A percentile compares a stretch with the other conserved stretches of the same genome.
Evolutionary conservation across 306 rosid species (phyloP).

Genomic region (Cicer arietinum): DNA sequence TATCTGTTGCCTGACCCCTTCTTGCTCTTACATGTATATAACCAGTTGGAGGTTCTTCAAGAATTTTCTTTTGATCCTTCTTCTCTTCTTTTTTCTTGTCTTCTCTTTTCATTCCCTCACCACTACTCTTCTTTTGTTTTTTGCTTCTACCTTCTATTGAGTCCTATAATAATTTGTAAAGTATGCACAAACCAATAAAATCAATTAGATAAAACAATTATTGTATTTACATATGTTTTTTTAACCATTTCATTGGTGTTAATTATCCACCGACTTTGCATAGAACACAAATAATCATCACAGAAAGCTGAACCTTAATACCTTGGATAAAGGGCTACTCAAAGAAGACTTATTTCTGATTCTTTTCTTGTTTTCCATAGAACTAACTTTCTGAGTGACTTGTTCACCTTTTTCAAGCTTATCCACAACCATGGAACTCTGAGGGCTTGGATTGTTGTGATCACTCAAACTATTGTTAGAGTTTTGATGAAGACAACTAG

Average conservation of each 20-base stretch:
- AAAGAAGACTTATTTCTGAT: constrained; percentile 46
- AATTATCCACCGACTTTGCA: too few relatives aligned
- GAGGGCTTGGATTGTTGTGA: constrained; percentile 27
- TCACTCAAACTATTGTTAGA: constrained; percentile 54
- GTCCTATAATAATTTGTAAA: constrained; percentile 45
- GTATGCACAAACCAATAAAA: constrained; percentile 6
- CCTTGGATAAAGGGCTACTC: constrained; percentile 59
- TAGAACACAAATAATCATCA: background rate
- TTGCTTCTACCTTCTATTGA: constrained; percentile 51
- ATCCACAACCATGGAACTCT: constrained; percentile 68
- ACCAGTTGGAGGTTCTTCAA: constrained; percentile 69
- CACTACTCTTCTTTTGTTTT: constrained; percentile 62
- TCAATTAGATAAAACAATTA: constrained; percentile 16
- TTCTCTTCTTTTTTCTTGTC: constrained; percentile 49
- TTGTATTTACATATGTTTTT: background rate
- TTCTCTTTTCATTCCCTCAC: constrained; percentile 44
- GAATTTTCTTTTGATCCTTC: constrained; percentile 52
- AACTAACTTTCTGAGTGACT: constrained; percentile 58
- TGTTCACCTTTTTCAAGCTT: constrained; percentile 76
- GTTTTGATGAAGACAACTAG: constrained; percentile 56
- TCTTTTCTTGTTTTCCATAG: constrained; percentile 59
- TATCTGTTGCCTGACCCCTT: constrained; percentile 98
- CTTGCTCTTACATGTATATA: constrained; percentile 96
- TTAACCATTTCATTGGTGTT: too few relatives aligned
- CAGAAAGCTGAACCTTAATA: background rate